Conservation (phyloP, 2,329 filamentous ascomycete genomes). For the Chaetomiaceae sp. region DNA sequence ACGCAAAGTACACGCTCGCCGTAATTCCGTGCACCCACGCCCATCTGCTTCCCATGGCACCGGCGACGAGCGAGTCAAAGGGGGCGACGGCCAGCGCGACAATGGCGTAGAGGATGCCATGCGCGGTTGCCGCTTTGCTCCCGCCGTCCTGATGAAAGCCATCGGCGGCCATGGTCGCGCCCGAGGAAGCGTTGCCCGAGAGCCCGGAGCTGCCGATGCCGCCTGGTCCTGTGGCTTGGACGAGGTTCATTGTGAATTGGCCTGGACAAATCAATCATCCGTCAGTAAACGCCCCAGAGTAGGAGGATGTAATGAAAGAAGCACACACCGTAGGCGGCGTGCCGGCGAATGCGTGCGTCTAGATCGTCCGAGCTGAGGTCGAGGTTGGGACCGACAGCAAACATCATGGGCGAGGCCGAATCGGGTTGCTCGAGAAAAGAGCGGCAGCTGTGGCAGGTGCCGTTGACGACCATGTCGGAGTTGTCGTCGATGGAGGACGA, state of each 20-base stretch:
- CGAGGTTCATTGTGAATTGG: conserved; percentile 21
- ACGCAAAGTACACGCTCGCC: conserved; percentile 18
- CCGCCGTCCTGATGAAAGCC: conserved; percentile 5
- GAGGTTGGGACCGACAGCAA: conserved; percentile 23
- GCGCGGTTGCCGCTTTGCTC: conserved; percentile 21
- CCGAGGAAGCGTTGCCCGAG: background rate
- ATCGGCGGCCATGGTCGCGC: conserved; percentile 3
- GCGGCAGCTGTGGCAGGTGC: conserved; percentile 25
- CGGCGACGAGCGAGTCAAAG: conserved; percentile 23
- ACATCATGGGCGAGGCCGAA: conserved; percentile 23
- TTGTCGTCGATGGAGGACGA: conserved; percentile 14
- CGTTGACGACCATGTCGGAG: conserved; percentile 22
- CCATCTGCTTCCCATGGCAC: conserved; percentile 18
- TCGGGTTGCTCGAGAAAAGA: background rate
- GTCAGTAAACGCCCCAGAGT: no score
- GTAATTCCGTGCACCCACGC: conserved; percentile 20
- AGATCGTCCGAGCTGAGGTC: conserved; percentile 20
- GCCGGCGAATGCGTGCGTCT: conserved; percentile 22
- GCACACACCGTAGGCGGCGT: conserved; percentile 24
- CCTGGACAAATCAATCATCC: no score
- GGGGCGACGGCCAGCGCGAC: conserved; percentile 25
- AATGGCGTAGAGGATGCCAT: conserved; percentile 26
- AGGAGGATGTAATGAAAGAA: background rate
- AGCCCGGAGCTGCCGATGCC: conserved; percentile 10
- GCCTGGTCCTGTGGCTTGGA: conserved; percentile 19